A percentile compares a stretch with the other conserved stretches of the same genome.
These are phyloP conservation scores for Umbelopsis sp. DNA, from an alignment of 192 early-diverging fungal species.

Conservation along the genomic window DNA sequence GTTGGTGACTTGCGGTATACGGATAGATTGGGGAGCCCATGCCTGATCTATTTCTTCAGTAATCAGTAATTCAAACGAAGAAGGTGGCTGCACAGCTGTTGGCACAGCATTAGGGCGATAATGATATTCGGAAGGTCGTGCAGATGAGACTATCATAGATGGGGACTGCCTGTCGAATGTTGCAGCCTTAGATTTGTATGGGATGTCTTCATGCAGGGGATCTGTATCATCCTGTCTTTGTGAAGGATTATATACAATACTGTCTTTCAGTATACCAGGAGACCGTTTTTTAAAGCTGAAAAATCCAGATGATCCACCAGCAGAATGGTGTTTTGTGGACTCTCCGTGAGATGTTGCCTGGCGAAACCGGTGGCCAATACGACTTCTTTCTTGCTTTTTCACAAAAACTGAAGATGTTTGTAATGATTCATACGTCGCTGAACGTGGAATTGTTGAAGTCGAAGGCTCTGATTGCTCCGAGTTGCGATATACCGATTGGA, in stretches of 20 bases:
- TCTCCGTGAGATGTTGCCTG: not conserved
- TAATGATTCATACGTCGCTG: not conserved
- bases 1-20: not conserved
- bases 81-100: not conserved
- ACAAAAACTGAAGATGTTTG: not conserved
- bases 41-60: constrained; percentile 13
- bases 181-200: not conserved
- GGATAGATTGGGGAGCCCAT: not conserved
- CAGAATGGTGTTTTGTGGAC: not conserved
- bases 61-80: constrained; percentile 2
- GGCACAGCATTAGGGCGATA: not conserved
- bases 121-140: constrained; percentile 6
- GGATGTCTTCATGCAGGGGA: not conserved
- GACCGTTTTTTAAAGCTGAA: not conserved
- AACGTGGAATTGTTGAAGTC: not conserved
- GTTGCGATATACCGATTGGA: not conserved
- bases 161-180: not conserved
- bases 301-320: not conserved
- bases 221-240: not conserved
- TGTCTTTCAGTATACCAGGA: not conserved
- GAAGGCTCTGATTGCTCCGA: not conserved
- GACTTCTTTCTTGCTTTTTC: constrained; percentile 3
- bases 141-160: not conserved
- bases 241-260: not conserved
- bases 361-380: not conserved